Evolutionary conservation across 345 rosid species (phyloP), one percentile per base, ranked within the genome.

Genomic region (Dovyalis caffra): DNA sequence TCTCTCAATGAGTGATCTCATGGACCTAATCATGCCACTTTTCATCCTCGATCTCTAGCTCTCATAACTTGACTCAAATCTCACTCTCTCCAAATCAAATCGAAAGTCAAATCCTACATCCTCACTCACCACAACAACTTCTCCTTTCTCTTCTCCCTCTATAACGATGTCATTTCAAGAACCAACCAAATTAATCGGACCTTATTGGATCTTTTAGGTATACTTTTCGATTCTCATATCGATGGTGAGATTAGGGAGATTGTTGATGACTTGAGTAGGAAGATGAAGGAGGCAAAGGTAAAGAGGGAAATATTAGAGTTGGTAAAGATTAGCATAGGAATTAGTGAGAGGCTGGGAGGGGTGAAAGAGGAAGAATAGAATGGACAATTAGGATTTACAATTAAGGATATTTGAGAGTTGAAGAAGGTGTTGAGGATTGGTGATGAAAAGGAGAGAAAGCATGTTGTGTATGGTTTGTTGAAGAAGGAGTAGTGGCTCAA

Each of bases 31-130:
- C n/a, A 83, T 94, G 25, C 98, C 97, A 1, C 91, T 95, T 47
- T 85, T 98, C 29, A 92, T 96, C 49, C 98, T 97, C 29, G 99
- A 95, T 87, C 99, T 95, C 79, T 98, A 96, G 74, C 99, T 95
- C 91, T 95, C 58, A 87, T 86, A 76, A 79, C 79, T 62, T 88
- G 91, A 33, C 93, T 95, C 49, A 97, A 95, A 71, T 87, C 97
- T 23, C 98, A 93, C 75, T 92, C 99, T 73, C 93, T 87, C 5
- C 91, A 87, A 66, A 91, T 95, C 81, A 93, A 91, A 78, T 91
- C 96, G 63, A 92, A 86, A 81, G 98, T 95, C 81, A 91, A 85
- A 71, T 87, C 97, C n/a, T 92, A 95, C 84, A 87, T 95, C 77
- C 76, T 80, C 75, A 77, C 97, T 2, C 99, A 95, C 77, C 90